phyloP scores from a whole-genome alignment of 257 asterid species.

The Rubia yunnanensis region DNA sequence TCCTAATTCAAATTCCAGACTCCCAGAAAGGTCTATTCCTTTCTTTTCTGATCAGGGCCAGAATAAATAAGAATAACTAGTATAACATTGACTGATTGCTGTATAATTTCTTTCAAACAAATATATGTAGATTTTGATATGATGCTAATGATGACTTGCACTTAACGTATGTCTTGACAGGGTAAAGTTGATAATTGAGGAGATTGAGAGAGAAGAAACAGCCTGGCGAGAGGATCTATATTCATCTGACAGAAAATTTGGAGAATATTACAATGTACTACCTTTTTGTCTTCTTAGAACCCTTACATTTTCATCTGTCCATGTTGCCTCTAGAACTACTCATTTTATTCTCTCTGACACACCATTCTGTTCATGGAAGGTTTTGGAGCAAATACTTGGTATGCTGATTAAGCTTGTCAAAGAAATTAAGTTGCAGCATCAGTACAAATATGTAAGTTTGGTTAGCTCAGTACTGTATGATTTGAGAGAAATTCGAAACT shows the following conservation, averaged over 20 bases:
- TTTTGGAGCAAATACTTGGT: slow-evolving; percentile 97
- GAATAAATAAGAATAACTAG: neutral
- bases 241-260: slow-evolving; percentile 93
- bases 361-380: slow-evolving; percentile 40
- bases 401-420: slow-evolving; percentile 96
- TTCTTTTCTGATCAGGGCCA: neutral
- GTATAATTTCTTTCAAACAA: neutral
- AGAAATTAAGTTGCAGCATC: slow-evolving; percentile 90
- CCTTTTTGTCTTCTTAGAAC: slow-evolving; percentile 4
- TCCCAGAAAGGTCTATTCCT: slow-evolving; percentile 74
- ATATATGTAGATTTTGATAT: neutral
- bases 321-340: slow-evolving; percentile 10
- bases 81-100: neutral
- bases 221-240: slow-evolving; percentile 88
- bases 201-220: slow-evolving; percentile 95
- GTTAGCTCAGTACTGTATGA: neutral
- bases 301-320: slow-evolving; percentile 5
- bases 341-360: slow-evolving; percentile 3
- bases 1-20: slow-evolving; percentile 76
- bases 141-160: neutral
- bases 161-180: slow-evolving; percentile 36
- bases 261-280: slow-evolving; percentile 80
- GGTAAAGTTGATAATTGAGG: slow-evolving; percentile 86
- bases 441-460: slow-evolving; percentile 84
- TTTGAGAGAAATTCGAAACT: neutral